Evolutionary conservation across 768 basidiomycete genomes (phyloP), one percentile per base, ranked within the genome.

Genomic region (Tricholoma saponaceum): DNA sequence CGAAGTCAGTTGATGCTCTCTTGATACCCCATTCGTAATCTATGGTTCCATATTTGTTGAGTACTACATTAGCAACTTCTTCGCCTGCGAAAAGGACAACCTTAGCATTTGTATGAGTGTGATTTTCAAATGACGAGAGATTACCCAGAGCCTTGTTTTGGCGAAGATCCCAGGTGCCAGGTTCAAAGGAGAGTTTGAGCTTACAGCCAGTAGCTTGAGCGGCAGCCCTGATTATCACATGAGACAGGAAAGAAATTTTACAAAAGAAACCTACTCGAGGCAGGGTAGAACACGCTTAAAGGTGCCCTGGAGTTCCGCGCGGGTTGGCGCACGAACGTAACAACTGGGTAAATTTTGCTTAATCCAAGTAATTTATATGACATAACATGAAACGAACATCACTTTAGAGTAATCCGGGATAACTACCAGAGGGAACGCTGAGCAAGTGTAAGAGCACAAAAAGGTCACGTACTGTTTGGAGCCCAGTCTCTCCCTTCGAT

Each of bases 371-470:
- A 51, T 43, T 5, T 10, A n/a, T 18, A 55, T 16, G n/a, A n/a
- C n/a, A n/a, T 33, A 30, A 2, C 6, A 13, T 18, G 22, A 13
- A 9, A 67, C 84, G 57, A 66, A 88, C 89, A 75, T 70, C 73
- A 90, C 83, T 61, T 84, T 86, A 1, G 89, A 78, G 65, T 91
- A 86, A 66, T 92, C 90, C 0, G 92, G 92, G 51, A 92, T 90
- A 51, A 95, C 92, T 93, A 23, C 9, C 41, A 32, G 33, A 39
- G 68, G 10, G n/a, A 50, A 30, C 2, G 9, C 8, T 47, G n/a
- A 30, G 26, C 26, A 28, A 2, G 26, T 7, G 23, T 23, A 30
- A n/a, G 16, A 30, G 47, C 5, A 30, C 47, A 16, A 26, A n/a
- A 4, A 28, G 26, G 16, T 28, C 26, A 50, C 83, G 10, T 65